phyloP scores from a whole-genome alignment of 352 stramenopile genomes.

The Globisporangium emineosum region DNA sequence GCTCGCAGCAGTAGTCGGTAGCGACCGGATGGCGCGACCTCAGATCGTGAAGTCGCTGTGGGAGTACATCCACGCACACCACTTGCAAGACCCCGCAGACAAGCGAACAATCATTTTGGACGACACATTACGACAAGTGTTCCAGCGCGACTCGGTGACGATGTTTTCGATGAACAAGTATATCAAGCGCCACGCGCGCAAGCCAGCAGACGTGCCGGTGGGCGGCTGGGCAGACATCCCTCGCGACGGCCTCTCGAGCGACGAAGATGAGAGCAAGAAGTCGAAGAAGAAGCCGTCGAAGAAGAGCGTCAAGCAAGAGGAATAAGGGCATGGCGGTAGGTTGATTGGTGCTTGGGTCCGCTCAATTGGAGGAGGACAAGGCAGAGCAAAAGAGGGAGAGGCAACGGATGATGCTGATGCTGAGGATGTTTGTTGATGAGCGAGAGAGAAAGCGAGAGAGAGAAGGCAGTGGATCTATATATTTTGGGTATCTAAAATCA shows the following conservation, averaged over 20 bases:
- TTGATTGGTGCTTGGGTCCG: not conserved
- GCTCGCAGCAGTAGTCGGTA: conserved; percentile 73
- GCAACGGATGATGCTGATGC: not conserved
- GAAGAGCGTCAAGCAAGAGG: conserved; percentile 8
- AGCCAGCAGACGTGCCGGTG: conserved; percentile 54
- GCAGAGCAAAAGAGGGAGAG: not conserved
- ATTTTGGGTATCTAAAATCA: not conserved
- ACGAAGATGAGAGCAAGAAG: conserved; percentile 70
- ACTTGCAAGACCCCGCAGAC: conserved; percentile 94
- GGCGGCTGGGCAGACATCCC: conserved; percentile 72
- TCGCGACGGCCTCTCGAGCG: conserved; percentile 74
- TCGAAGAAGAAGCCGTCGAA: conserved; percentile 23
- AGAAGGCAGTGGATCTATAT: not conserved
- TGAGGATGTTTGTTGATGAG: not conserved
- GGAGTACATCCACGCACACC: conserved; percentile 95
- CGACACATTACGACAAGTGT: conserved; percentile 77
- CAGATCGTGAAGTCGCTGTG: conserved; percentile 94
- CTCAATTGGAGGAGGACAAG: not conserved
- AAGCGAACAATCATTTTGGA: conserved; percentile 93
- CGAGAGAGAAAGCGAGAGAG: not conserved
- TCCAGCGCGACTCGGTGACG: conserved; percentile 82
- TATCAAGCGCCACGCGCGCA: conserved; percentile 83
- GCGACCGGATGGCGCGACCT: conserved; percentile 81
- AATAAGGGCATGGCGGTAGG: not conserved
- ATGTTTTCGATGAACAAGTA: conserved; percentile 91